Conservation (phyloP, 2,329 filamentous ascomycete species). For the Paraphaeosphaeria sporulosa region DNA sequence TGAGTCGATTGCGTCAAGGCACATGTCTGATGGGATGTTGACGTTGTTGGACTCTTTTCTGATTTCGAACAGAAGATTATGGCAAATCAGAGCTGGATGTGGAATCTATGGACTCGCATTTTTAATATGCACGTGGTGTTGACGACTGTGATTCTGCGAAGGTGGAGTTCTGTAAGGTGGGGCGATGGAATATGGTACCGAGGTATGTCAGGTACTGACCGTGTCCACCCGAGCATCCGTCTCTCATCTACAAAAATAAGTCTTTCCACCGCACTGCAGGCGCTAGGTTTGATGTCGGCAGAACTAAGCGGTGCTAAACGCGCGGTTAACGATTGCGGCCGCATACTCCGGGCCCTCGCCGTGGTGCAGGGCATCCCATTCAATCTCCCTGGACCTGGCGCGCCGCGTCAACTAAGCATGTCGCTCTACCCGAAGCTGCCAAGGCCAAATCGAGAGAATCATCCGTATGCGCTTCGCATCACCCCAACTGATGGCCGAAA, state of each 20-base stretch:
- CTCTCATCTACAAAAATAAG: no score
- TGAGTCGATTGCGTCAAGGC: background rate
- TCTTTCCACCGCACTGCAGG: no score
- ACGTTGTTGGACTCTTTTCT: background rate
- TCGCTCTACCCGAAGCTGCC: background rate
- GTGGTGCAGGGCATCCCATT: background rate
- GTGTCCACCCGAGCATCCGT: no score
- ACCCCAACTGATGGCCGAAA: background rate
- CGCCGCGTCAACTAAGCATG: background rate
- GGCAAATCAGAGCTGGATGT: no score
- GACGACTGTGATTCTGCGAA: no score
- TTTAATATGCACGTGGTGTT: no score
- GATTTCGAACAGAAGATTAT: no score
- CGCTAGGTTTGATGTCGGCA: no score
- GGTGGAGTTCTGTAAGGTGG: no score
- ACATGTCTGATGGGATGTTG: background rate
- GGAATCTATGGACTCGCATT: no score
- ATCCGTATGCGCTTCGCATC: background rate
- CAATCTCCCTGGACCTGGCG: background rate
- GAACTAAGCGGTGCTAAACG: background rate
- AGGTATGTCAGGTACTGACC: no score
- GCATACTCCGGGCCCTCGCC: constrained; percentile 7
- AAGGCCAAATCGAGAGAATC: background rate
- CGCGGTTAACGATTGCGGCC: constrained; percentile 1
- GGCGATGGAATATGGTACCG: no score